A percentile compares a stretch with the other conserved stretches of the same genome.
Evolutionary conservation across 1,139 yeast genomes (phyloP).

Genomic region (Hansenula lynferdii): DNA sequence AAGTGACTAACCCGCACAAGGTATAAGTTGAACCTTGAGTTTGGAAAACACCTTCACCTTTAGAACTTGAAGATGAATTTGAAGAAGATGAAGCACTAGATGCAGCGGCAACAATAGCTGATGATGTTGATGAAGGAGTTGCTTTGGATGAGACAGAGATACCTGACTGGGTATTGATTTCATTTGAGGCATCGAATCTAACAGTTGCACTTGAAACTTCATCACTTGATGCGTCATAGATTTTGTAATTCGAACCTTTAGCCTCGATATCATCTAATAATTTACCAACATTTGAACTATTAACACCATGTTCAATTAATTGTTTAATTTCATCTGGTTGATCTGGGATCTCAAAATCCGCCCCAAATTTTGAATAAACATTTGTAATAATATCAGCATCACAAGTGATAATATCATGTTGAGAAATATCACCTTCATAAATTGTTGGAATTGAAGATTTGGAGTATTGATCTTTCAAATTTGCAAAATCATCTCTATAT

Average conservation of each 20-base stretch:
- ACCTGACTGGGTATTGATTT: slow-evolving; percentile 34
- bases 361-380: slow-evolving; percentile 33
- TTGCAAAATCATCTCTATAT: slow-evolving; percentile 49
- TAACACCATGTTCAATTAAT: slow-evolving; percentile 48
- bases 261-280: slow-evolving; percentile 35
- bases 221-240: slow-evolving; percentile 48
- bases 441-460: slow-evolving; percentile 38
- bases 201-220: slow-evolving; percentile 52
- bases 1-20: no score
- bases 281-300: slow-evolving; percentile 43
- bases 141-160: slow-evolving; percentile 26
- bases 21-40: neutral
- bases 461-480: slow-evolving; percentile 46
- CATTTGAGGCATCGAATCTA: slow-evolving; percentile 37
- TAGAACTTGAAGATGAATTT: neutral
- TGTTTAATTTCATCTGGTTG: slow-evolving; percentile 36
- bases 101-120: neutral
- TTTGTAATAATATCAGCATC: slow-evolving; percentile 43
- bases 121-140: slow-evolving; percentile 23
- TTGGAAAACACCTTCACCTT: neutral
- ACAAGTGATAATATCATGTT: slow-evolving; percentile 41
- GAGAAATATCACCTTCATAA: slow-evolving; percentile 34
- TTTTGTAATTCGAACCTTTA: slow-evolving; percentile 36
- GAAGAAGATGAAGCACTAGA: no score
- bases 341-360: slow-evolving; percentile 37